phyloP scores from a whole-genome alignment of 2,329 filamentous ascomycete genomes.

The Xylariales sp. region DNA sequence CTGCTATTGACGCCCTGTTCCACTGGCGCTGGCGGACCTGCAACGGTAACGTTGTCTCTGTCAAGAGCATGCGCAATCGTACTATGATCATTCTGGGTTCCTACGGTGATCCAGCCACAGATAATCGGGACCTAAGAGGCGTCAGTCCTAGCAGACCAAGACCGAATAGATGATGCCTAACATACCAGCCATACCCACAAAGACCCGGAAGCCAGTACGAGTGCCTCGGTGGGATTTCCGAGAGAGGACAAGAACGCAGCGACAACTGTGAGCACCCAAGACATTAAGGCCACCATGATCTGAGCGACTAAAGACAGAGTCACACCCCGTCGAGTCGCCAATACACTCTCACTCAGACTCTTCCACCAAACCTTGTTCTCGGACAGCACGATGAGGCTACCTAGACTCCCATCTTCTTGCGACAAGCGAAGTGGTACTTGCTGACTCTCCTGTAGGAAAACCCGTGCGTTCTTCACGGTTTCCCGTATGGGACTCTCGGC shows the following conservation, averaged over 20 bases:
- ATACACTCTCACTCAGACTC: constrained; percentile 9
- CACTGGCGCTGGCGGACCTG: no score
- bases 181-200: constrained; percentile 18
- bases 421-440: constrained; percentile 13
- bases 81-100: constrained; percentile 12
- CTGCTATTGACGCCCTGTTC: not conserved
- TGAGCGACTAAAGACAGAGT: constrained; percentile 15
- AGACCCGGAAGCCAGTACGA: constrained; percentile 13
- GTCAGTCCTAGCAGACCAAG: not conserved
- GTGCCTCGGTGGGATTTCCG: constrained; percentile 12
- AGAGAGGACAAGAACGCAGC: constrained; percentile 12
- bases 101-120: constrained; percentile 14
- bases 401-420: constrained; percentile 12
- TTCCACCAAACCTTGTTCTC: constrained; percentile 15
- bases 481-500: constrained; percentile 1
- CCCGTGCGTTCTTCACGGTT: constrained; percentile 11
- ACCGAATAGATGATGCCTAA: not conserved
- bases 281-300: constrained; percentile 13
- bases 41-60: constrained; percentile 6
- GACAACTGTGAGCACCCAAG: constrained; percentile 14
- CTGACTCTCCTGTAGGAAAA: constrained; percentile 14
- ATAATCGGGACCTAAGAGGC: constrained; percentile 12
- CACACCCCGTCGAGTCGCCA: constrained; percentile 12
- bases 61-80: constrained; percentile 11
- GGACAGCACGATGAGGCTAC: constrained; percentile 13